phyloP scores from a whole-genome alignment of 1,284 basidiomycete genomes.

The Ceratobasidium sp. region DNA sequence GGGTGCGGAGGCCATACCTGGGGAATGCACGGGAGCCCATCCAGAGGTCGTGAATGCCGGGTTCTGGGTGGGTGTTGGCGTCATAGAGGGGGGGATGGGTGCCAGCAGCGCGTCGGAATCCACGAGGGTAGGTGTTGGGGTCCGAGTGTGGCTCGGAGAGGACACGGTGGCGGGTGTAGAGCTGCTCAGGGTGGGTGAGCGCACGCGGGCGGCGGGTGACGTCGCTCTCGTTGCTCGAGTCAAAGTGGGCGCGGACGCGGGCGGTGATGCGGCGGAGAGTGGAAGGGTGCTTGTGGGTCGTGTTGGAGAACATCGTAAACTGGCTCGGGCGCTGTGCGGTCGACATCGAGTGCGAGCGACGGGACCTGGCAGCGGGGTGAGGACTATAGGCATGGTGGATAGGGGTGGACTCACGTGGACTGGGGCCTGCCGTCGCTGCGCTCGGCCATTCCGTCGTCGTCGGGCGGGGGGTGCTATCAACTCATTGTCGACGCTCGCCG shows the following conservation, averaged over 20 bases:
- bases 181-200: constrained; percentile 18
- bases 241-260: constrained; percentile 30
- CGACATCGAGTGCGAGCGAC: constrained; percentile 37
- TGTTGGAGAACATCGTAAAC: constrained; percentile 36
- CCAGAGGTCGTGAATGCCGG: constrained; percentile 22
- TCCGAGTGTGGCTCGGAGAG: constrained; percentile 14
- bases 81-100: not conserved
- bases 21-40: constrained; percentile 18
- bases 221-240: constrained; percentile 34
- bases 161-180: constrained; percentile 23
- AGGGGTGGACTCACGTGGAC: constrained; percentile 32
- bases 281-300: constrained; percentile 27
- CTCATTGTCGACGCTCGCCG: not conserved
- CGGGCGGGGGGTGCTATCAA: not conserved
- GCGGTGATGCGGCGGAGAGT: constrained; percentile 32
- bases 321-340: constrained; percentile 23
- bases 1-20: constrained; percentile 14
- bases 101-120: constrained; percentile 6
- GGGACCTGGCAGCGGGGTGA: not conserved
- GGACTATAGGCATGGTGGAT: not conserved
- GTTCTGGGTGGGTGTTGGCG: not conserved
- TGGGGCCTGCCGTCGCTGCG: not conserved
- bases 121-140: constrained; percentile 4
- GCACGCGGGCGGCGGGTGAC: constrained; percentile 11
- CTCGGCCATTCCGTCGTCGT: too few relatives aligned